Evolutionary conservation across 2,329 filamentous ascomycete genomes (phyloP), one percentile per base, ranked within the genome.

Genomic region (Colletotrichum neosansevieriae): DNA sequence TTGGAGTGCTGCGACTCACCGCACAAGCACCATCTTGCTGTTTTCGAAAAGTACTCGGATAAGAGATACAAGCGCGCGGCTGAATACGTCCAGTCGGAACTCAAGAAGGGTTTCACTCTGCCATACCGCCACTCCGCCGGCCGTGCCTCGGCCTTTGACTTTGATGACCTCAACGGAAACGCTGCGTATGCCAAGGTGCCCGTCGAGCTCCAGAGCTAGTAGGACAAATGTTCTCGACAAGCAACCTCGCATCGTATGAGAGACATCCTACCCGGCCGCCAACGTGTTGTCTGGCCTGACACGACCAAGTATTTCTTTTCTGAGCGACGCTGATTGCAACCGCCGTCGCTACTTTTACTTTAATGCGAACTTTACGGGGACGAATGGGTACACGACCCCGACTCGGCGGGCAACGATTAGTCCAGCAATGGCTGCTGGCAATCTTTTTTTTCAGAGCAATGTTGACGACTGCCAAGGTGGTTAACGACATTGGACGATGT

Each of bases 31-130:
- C 96, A 99, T 77, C 81, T 84, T 32, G 93, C 94, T 7, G 91
- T 99, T 47, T 98, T 89, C 76, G 93, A 97, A 63, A 99, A 99
- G 81, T 99, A 98, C 81, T 86, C 89, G 42, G 92, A 97, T 78
- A 92, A 91, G 76, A 89, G 92, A 60, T 98, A 94, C 84, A 97
- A 97, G 85, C 88, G 91, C 63, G 93, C 93, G 10, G 93, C 96
- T 17, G 81, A 88, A 19, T 94, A 92, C 73, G 95, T 97, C 63
- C 89, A 94, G 77, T 85, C 84, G 17, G 91, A 95, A 78, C 84
- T 98, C 71, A 81, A 83, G 67, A 87, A 86, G 19, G 88, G 88
- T 4, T 90, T 89, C 73, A 78, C 73, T 29, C 79, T 90, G 36
- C 81, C 84, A 13, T 80, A 82, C 58, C 76, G 58, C 88, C 79